Base-by-base conservation (phyloP, 768 basidiomycete genomes). In the Lactifluus hygrophoroides region DNA sequence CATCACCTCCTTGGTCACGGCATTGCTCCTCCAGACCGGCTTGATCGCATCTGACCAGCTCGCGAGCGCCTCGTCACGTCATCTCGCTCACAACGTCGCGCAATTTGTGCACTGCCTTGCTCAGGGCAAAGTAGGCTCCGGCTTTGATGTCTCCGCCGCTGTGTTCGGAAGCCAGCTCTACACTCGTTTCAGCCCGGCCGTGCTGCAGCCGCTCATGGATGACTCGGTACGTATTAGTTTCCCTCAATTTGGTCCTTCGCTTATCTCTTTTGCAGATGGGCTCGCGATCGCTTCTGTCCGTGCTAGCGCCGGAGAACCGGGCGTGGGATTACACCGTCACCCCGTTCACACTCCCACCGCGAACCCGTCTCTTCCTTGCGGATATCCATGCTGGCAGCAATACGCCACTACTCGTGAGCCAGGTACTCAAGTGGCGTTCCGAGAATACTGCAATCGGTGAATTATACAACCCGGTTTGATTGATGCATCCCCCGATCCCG, bases 101-200 rank as follows among this genome's bases (percentile, higher is more conserved):
- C 96, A 99, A 69, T 96, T 86, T 69, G 82, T 93, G 7, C 96
- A 99, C 70, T 97, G 94, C 68, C 76, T 94, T 37, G 96, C 95
- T 0, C 96, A 99, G 73, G 96, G 96, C 40, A 99, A 99, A 73
- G 86, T 99, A 16, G 96, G 96, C 30, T 93, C 90, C 66, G 96
- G 96, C 6, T 99, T 99, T 73, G 96, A 99, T 67, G 90, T 99
- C 47, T 84, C 91, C 6, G 83, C 92, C 0, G 95, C 95, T 1
- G 89, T 91, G 3, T 98, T 88, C 70, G 96, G 96, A 23, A 94
- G 92, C 67, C 95, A 98, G 66, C 68, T 93, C 7, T 99, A 98
- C 73, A 87, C 82, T 23, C 82, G 94, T 45, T 97, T 97, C 69
- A 80, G 82, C 67, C 88, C 91, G 4, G 72, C 71, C 14, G 84